Conservation (phyloP, 2,329 filamentous ascomycete species). For the Daldinia eschscholtzii region DNA sequence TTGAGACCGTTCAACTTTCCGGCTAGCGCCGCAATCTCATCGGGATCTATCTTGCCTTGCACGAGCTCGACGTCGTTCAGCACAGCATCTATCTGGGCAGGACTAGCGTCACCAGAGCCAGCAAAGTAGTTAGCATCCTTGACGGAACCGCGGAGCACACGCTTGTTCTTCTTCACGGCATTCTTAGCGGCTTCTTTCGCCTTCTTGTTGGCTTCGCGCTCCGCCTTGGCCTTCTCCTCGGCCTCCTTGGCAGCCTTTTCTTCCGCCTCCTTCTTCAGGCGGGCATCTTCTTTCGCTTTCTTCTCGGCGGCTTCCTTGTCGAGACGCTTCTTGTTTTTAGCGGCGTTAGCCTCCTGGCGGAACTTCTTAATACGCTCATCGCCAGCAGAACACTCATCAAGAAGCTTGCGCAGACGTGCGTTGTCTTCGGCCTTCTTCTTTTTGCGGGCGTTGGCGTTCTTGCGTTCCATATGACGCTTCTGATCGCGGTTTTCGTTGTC, state of each 20-base stretch:
- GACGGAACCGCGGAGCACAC: constrained; percentile 90
- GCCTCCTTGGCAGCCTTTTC: constrained; percentile 84
- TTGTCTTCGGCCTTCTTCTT: constrained; percentile 99
- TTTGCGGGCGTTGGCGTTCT: constrained; percentile 96
- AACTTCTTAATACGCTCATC: constrained; percentile 99
- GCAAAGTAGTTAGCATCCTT: constrained; percentile 99
- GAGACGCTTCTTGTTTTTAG: constrained; percentile 94
- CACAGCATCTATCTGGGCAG: constrained; percentile 83
- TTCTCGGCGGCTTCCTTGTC: constrained; percentile 94
- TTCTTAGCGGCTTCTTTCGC: constrained; percentile 99
- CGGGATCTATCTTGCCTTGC: constrained; percentile 88
- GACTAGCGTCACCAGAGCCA: constrained; percentile 73
- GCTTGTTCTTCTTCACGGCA: constrained; percentile 99
- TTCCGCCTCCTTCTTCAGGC: constrained; percentile 85
- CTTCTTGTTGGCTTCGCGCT: constrained; percentile 90
- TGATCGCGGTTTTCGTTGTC: constrained; percentile 99
- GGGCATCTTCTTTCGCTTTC: constrained; percentile 85
- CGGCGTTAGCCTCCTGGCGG: constrained; percentile 88
- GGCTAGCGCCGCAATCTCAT: constrained; percentile 88
- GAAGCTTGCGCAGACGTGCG: constrained; percentile 85
- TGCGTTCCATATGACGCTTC: constrained; percentile 97
- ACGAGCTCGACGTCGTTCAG: constrained; percentile 88
- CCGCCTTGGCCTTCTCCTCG: constrained; percentile 86
- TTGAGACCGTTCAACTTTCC: constrained; percentile 83
- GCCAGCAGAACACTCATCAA: constrained; percentile 85